Percentiles rank a stretch among this genome's conserved stretches.
These are phyloP conservation scores for Plenodomus tracheiphilus DNA, from an alignment of 2,329 filamentous ascomycete genomes.

Conservation along the genomic window DNA sequence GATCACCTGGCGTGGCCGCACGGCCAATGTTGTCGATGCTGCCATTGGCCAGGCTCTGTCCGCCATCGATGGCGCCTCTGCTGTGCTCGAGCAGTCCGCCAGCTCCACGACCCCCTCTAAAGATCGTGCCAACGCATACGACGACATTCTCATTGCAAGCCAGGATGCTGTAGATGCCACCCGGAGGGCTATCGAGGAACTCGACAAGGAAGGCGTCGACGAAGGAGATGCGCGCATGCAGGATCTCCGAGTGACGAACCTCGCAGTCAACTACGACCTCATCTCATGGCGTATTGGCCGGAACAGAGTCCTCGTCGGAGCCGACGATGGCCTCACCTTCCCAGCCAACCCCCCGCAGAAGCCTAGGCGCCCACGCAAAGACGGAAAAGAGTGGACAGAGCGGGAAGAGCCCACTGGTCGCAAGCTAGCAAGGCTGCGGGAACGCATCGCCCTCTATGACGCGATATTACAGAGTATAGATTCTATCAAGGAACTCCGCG, in stretches of 20 bases:
- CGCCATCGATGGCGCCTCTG: constrained; percentile 62
- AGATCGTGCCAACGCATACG: constrained; percentile 85
- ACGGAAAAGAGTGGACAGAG: constrained; percentile 50
- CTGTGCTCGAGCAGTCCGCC: constrained; percentile 51
- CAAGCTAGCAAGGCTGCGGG: constrained; percentile 78
- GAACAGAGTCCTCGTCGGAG: constrained; percentile 85
- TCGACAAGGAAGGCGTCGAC: constrained; percentile 78
- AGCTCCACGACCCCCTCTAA: constrained; percentile 51
- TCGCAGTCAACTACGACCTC: constrained; percentile 90
- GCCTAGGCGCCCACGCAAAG: constrained; percentile 54
- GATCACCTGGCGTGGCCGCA: constrained; percentile 82
- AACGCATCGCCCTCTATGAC: constrained; percentile 88
- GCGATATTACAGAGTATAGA: constrained; percentile 89
- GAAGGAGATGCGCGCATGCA: constrained; percentile 88
- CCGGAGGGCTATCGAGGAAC: constrained; percentile 89
- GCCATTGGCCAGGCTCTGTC: constrained; percentile 85
- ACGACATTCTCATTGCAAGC: constrained; percentile 84
- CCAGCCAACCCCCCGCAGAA: constrained; percentile 57
- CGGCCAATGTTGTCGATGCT: constrained; percentile 88
- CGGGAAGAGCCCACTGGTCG: constrained; percentile 72
- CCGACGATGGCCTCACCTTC: constrained; percentile 72
- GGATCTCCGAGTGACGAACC: constrained; percentile 86
- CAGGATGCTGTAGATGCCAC: constrained; percentile 95
- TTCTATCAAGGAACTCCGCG: constrained; percentile 84
- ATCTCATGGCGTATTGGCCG: constrained; percentile 94